Base-by-base conservation (phyloP, 345 rosid genomes). In the Gossypium sturtianum region DNA sequence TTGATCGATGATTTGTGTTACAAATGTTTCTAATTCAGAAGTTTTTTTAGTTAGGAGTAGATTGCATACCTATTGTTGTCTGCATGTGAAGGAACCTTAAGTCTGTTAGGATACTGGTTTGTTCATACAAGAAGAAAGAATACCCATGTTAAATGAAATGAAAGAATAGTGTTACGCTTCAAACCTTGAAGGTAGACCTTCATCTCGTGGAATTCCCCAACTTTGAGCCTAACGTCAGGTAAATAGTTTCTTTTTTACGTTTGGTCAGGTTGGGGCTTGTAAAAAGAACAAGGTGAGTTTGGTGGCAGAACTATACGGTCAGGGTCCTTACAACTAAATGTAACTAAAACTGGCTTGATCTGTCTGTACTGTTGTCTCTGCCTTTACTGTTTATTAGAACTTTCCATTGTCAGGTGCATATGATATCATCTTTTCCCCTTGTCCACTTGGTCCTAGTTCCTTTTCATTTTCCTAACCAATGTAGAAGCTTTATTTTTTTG, bases 401-500 rank as follows among this genome's bases (percentile, higher is more conserved):
- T 60, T 47, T 66, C 64, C 12, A 7, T 43, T 69, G 60, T 70
- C 47, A 29, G 56, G 72, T 78, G 71, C 83, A 65, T 79, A 57
- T 56, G 72, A 64, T 78, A 48, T 9, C 38, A 7, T 27, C 27
- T 54, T 51, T 74, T 48, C 59, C 22, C 3, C 73, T 63, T 38
- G 48, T 62, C 51, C 25, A 20, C 66, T 29, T 47, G 1, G 27
- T 63, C 23, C 54, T 74, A 43, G 41, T 43, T 64, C 47, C 60
- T 59, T 13, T 57, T 62, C 25, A 13, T 23, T 54, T 64, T 51
- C 49, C 41, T 45, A 15, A 12, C 45, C 22, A n/a, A 25, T 69
- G 25, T 12, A 2, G 16, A 47, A 23, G 60, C 27, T 70, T 70
- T 9, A 2, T 17, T 27, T 34, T 70, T 52, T 23, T 12, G 9